Evolutionary conservation across 306 rosid species (phyloP), one percentile per base, ranked within the genome.

Genomic region (Inga leiocalycina): DNA sequence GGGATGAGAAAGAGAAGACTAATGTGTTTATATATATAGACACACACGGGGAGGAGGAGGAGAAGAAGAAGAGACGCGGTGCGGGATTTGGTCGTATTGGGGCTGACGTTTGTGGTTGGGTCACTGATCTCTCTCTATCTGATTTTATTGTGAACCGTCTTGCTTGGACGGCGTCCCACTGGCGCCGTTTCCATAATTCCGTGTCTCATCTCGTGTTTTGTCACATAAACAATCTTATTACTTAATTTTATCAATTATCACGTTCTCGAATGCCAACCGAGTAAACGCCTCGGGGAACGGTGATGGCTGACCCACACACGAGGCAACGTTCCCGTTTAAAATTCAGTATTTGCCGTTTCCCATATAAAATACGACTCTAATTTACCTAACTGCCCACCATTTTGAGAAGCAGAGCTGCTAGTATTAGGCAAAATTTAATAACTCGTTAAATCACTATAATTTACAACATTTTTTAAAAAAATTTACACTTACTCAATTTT

Each of bases 161-260:
- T 11, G 3, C 70, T 81, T 78, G 86, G 88, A 59, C 90, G 86
- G 88, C 86, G 84, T 72, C 88, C 83, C 71, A 65, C 71, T 65
- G 32, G 71, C 15, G 3, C n/a, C 20, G 2, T 13, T 32, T 32
- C n/a, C n/a, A 2, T 4, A 15, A 52, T 52, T 8, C 22, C 59
- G 17, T 12, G 68, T 22, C 68, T 30, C 8, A 3, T 24, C 6
- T 4, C 8, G 51, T 46, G 51, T 10, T 46, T 10, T 11, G 3
- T 3, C 3, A 12, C 13, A 12, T 45, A 10, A 52, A 52, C 6
- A 52, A 17, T 16, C 6, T 1, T 51, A 16, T 51, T 4, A 51
- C 19, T 52, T 16, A 4, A 52, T 52, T 52, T 2, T 52, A 14
- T 51, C 30, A 27, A 27, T 2, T 51, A 13, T 52, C 59, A 52